These are phyloP conservation scores for Halophytophthora batemanensis DNA, from an alignment of 352 stramenopile genomes.

Conservation along the genomic window DNA sequence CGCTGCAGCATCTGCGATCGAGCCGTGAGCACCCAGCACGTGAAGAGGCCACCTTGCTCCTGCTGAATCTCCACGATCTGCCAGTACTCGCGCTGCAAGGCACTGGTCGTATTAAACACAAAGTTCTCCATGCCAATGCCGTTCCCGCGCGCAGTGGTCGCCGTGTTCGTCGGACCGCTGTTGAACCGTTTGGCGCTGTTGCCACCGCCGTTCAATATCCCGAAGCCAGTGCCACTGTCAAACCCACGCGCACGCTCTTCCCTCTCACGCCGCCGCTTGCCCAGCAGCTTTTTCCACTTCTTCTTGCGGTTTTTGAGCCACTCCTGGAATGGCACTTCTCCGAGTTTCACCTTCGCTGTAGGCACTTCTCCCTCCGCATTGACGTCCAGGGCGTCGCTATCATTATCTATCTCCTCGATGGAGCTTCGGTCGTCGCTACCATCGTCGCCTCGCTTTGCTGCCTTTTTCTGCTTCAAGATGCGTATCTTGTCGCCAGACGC, in stretches of 20 bases:
- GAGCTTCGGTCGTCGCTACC: slow-evolving; percentile 4
- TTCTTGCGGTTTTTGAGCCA: slow-evolving; percentile 72
- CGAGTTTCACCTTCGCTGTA: slow-evolving; percentile 42
- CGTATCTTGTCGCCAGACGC: slow-evolving; percentile 8
- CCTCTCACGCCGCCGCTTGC: slow-evolving; percentile 54
- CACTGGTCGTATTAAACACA: slow-evolving; percentile 53
- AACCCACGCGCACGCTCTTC: slow-evolving; percentile 46
- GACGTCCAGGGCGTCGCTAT: slow-evolving; percentile 26
- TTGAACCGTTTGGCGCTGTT: slow-evolving; percentile 39
- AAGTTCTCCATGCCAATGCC: slow-evolving; percentile 83
- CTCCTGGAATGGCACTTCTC: slow-evolving; percentile 49
- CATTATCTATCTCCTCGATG: slow-evolving; percentile 28
- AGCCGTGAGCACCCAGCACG: slow-evolving; percentile 94
- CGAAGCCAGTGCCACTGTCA: slow-evolving; percentile 18
- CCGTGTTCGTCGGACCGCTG: slow-evolving; percentile 15
- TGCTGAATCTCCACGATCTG: slow-evolving; percentile 82
- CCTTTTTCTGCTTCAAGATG: slow-evolving; percentile 8
- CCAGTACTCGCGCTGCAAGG: slow-evolving; percentile 66
- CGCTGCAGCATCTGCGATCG: slow-evolving; percentile 70
- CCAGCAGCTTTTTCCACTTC: slow-evolving; percentile 64
- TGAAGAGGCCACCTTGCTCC: slow-evolving; percentile 85
- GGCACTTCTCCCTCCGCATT: slow-evolving; percentile 12
- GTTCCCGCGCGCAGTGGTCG: slow-evolving; percentile 17
- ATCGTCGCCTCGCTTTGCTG: slow-evolving; percentile 13
- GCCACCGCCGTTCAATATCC: slow-evolving; percentile 23